Base-by-base conservation (phyloP, 1,139 yeast genomes). In the Yamadazyma sp. region DNA sequence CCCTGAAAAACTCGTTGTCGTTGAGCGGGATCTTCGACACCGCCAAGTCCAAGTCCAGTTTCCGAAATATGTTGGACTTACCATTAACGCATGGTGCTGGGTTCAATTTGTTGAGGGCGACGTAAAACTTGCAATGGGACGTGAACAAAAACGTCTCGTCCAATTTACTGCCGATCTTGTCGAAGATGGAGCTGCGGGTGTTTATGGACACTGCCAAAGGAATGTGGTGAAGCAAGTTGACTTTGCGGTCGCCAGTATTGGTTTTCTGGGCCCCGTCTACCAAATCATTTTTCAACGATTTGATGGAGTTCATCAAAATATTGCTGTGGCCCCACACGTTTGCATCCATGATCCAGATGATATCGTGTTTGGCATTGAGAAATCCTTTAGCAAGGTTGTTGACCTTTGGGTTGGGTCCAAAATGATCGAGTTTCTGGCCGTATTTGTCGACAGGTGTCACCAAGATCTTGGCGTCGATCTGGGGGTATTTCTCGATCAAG, bases 81-180 rank as follows among this genome's bases (percentile, higher is more conserved):
- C 96, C 96, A 69, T 86, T 88, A 37, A 88, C 95, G 62, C 96
- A 88, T 0, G 96, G 95, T 0, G 95, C 95, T 17, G 87, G 64
- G n/a, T 83, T 79, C 12, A 84, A 63, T 45, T 81, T 77, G 58
- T 88, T 88, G 53, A 88, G 78, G 26, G 87, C 81, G 5, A 83
- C 79, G 59, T 88, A 88, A 58, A 88, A 87, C 62, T 87, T 87
- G 41, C 91, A 80, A 62, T 88, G 96, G 1, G 95, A 79, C 0
- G 95, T 83, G 36, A 83, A 72, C 55, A 88, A 66, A 58, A 87
- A 88, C 87, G 87, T 83, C 58, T 88, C 96, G 62, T 88, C 96
- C 35, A 88, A 68, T 50, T 74, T 69, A n/a, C 88, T 80, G 5
- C 95, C 95, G 45, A 76, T 51, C 40, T 56, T 63, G 43, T 61